phyloP scores from a whole-genome alignment of 164 flowering plant genomes.

The Aristolochia fimbriata region DNA sequence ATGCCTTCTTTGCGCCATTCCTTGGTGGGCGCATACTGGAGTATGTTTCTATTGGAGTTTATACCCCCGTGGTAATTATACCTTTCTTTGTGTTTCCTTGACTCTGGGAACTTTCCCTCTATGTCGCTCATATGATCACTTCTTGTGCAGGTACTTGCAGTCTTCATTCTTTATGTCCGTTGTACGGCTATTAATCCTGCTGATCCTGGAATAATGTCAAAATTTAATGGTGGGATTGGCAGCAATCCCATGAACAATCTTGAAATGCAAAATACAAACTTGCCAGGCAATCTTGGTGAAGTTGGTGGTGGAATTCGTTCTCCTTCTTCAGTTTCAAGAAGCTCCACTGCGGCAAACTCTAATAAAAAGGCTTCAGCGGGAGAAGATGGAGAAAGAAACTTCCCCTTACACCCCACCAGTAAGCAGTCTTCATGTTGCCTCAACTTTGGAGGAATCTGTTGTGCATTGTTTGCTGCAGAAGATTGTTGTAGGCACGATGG shows the following conservation, averaged over 20 bases:
- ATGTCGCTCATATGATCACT: background rate
- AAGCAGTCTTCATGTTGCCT: conserved; percentile 25
- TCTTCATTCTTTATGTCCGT: conserved; percentile 84
- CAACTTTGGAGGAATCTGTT: conserved; percentile 41
- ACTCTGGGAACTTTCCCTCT: no score
- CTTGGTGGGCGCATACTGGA: conserved; percentile 78
- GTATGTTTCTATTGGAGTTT: conserved; percentile 44
- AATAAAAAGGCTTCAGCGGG: conserved; percentile 41
- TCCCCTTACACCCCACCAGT: conserved; percentile 12
- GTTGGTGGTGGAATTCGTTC: conserved; percentile 33
- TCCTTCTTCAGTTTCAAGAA: conserved; percentile 56
- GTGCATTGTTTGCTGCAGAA: conserved; percentile 69
- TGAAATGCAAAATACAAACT: conserved; percentile 21
- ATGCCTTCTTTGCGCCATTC: conserved; percentile 96
- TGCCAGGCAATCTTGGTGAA: conserved; percentile 31
- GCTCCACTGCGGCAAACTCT: conserved; percentile 48
- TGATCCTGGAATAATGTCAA: conserved; percentile 78
- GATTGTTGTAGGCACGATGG: conserved; percentile 63
- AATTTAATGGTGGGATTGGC: conserved; percentile 23
- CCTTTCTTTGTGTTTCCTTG: background rate
- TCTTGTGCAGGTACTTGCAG: conserved; percentile 65
- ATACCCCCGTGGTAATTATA: conserved; percentile 81
- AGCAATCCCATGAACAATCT: conserved; percentile 16
- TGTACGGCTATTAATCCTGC: conserved; percentile 95
- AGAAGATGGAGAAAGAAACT: conserved; percentile 23